Conservation (phyloP, 257 asterid species). For the Plantago elongata region DNA sequence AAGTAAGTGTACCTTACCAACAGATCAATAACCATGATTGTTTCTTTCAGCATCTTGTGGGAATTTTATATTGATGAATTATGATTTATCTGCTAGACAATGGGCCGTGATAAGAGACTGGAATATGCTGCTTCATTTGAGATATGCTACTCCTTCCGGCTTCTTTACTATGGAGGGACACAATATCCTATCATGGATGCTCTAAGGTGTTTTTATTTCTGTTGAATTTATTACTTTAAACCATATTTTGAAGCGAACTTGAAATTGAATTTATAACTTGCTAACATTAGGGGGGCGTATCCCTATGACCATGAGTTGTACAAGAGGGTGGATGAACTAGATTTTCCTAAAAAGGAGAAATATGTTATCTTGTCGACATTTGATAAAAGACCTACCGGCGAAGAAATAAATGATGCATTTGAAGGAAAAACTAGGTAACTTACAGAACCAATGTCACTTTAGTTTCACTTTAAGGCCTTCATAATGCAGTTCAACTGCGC, state of each 20-base stretch:
- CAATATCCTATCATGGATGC: slow-evolving; percentile 98
- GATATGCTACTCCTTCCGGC: slow-evolving; percentile 79
- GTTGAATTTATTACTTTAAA: neutral
- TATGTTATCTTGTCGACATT: slow-evolving; percentile 54
- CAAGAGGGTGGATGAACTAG: slow-evolving; percentile 68
- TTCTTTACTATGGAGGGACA: slow-evolving; percentile 84
- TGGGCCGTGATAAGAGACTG: slow-evolving; percentile 93
- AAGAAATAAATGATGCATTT: slow-evolving; percentile 74
- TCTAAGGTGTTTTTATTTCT: slow-evolving; percentile 58
- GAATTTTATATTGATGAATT: slow-evolving; percentile 16
- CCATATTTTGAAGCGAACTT: neutral
- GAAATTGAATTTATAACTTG: slow-evolving; percentile 2
- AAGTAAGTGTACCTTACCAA: slow-evolving; percentile 47
- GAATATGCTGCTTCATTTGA: slow-evolving; percentile 88
- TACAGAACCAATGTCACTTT: neutral
- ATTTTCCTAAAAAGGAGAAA: slow-evolving; percentile 66
- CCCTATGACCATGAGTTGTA: slow-evolving; percentile 76
- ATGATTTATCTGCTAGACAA: slow-evolving; percentile 48
- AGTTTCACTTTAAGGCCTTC: neutral
- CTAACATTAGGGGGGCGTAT: slow-evolving; percentile 62
- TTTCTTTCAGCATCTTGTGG: slow-evolving; percentile 9
- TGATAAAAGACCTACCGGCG: slow-evolving; percentile 60
- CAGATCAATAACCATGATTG: slow-evolving; percentile 14
- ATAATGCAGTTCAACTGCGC: neutral
- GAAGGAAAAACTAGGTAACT: slow-evolving; percentile 81